phyloP scores from a whole-genome alignment of 2,329 filamentous ascomycete genomes.

The Aspergillus hiratsukae region DNA sequence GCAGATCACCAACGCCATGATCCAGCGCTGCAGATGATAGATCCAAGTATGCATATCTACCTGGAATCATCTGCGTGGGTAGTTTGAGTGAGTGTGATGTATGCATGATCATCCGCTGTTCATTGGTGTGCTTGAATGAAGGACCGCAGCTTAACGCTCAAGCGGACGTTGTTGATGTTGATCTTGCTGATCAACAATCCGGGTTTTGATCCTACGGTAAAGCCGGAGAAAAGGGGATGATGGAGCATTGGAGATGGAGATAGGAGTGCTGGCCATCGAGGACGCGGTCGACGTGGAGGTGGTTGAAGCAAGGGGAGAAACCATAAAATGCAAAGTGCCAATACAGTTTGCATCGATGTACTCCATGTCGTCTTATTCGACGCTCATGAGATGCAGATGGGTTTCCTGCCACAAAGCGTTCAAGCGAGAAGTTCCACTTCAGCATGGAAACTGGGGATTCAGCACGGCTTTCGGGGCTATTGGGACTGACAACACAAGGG shows the following conservation, averaged over 20 bases:
- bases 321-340: background rate
- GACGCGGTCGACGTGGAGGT: background rate
- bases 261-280: background rate
- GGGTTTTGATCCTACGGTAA: no score
- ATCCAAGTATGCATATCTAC: background rate
- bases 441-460: no score
- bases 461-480: no score
- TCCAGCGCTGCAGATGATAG: background rate
- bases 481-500: no score
- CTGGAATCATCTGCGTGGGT: slow-evolving; percentile 30
- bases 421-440: background rate
- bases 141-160: background rate
- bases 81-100: background rate
- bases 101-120: background rate
- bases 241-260: background rate
- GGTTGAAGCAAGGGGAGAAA: background rate
- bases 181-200: background rate
- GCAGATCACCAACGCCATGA: background rate
- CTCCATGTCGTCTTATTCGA: no score
- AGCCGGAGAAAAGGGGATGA: no score
- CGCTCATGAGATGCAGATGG: background rate
- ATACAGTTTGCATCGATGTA: background rate
- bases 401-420: background rate
- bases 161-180: background rate
- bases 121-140: background rate